phyloP scores from a whole-genome alignment of 257 asterid genomes.

The Lantana camara region DNA sequence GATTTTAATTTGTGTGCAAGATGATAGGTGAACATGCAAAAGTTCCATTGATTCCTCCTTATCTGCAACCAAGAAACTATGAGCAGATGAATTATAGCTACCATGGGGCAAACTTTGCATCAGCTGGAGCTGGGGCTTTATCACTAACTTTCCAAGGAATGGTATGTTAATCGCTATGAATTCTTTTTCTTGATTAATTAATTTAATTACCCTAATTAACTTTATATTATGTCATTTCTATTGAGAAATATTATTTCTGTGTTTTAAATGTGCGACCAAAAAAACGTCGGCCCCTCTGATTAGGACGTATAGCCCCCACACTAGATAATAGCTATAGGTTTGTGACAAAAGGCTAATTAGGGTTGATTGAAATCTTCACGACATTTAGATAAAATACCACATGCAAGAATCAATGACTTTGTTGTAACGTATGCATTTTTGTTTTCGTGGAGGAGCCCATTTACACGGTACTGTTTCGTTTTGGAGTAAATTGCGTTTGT shows the following conservation, averaged over 20 bases:
- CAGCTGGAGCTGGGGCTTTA: conserved; percentile 73
- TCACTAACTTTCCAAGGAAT: conserved; percentile 53
- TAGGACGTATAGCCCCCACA: conserved; percentile 19
- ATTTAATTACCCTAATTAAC: too few species aligned
- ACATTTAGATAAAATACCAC: neutral
- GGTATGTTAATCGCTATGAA: conserved; percentile 39
- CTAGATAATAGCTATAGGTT: neutral
- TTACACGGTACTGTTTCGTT: too few species aligned
- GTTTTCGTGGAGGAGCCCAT: too few species aligned
- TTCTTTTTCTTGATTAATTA: too few species aligned
- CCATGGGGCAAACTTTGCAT: conserved; percentile 71
- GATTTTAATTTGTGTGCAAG: too few species aligned
- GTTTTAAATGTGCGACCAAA: too few species aligned
- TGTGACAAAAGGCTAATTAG: neutral
- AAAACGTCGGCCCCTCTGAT: too few species aligned
- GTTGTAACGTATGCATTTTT: too few species aligned
- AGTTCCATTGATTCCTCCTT: conserved; percentile 46
- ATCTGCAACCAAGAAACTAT: conserved; percentile 37
- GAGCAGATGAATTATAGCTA: too few species aligned
- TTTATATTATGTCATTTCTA: neutral
- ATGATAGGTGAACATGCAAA: conserved; percentile 58
- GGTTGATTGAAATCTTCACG: too few species aligned
- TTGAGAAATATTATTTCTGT: too few species aligned
- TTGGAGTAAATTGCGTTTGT: too few species aligned
- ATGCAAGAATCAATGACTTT: neutral